Base-by-base conservation (phyloP, 1,139 yeast species). In the Magnusiomyces paraingens region DNA sequence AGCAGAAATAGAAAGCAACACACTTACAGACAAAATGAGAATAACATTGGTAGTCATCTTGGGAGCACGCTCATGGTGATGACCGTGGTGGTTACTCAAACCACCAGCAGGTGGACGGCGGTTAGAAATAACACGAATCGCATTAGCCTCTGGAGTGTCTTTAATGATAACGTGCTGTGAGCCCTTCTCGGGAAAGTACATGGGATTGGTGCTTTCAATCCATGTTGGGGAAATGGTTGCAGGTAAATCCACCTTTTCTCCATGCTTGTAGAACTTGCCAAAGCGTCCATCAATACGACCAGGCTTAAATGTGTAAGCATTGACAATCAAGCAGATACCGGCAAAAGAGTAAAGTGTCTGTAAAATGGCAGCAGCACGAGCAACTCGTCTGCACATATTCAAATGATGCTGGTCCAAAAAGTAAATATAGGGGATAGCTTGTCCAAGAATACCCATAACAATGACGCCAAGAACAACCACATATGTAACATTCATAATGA, bases 201-300 rank as follows among this genome's bases (percentile, higher is more conserved):
- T 62, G 14, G 83, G 76, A 17, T 71, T 65, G 62, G 84, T 83
- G 1, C 82, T 77, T 64, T 83, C 83, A 63, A 86, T 82, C 94
- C 94, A 86, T 78, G 84, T 83, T 41, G 94, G 88, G 67, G 85
- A 93, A 65, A 81, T 81, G 18, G 88, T 82, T 61, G 70, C 65
- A 39, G 72, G 72, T 20, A 63, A 55, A 17, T 44, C 51, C 53
- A 55, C 62, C 52, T 56, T 47, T 47, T 54, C 21, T 5, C 50
- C 43, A 15, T 52, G 48, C 49, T 56, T 56, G 54, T 59, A 54
- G 46, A 55, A 61, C 50, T n/a, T 59, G 57, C 54, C 77, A 73
- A 47, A 82, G 71, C 72, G 69, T 61, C 76, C 79, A 64, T 82
- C 84, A 57, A 74, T 74, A 49, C 69, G 61, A 14, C 87, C 81